Conservation (phyloP, 495 filamentous ascomycete genomes). For the Tuber aestivum region DNA sequence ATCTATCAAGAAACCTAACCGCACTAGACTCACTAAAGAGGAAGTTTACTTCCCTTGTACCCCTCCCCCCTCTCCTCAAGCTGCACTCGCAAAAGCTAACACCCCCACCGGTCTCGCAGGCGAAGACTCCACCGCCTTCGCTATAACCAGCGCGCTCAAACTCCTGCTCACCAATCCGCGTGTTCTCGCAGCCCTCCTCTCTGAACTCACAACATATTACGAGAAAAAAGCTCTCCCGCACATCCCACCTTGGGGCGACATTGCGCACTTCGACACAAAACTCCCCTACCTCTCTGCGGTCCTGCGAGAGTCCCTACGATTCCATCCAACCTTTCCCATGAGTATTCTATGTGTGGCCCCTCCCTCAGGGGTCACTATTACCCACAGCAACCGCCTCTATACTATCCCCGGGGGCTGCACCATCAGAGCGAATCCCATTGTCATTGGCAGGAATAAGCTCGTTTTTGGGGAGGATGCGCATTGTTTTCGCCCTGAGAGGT, state of each 20-base stretch:
- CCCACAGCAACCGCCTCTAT: conserved; percentile 46
- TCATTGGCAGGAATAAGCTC: conserved; percentile 50
- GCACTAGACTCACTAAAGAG: background rate
- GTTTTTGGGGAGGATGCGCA: conserved; percentile 62
- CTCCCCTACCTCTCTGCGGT: conserved; percentile 59
- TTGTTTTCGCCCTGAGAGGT: conserved; percentile 58
- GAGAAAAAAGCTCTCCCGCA: conserved; percentile 32
- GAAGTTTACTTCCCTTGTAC: conserved; percentile 44
- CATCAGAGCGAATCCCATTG: conserved; percentile 54
- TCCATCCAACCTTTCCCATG: conserved; percentile 58
- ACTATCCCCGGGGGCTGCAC: conserved; percentile 49
- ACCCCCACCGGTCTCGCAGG: conserved; percentile 47
- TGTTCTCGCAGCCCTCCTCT: conserved; percentile 46
- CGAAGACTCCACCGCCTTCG: conserved; percentile 58
- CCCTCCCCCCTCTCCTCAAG: background rate
- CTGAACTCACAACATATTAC: conserved; percentile 48
- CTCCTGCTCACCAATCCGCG: conserved; percentile 48
- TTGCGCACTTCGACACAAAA: conserved; percentile 48
- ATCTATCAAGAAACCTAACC: background rate
- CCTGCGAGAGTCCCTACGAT: conserved; percentile 61
- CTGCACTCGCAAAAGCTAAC: conserved; percentile 9
- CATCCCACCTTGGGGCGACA: conserved; percentile 45
- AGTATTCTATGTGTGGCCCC: conserved; percentile 52
- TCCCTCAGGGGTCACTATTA: conserved; percentile 51
- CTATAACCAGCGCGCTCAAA: conserved; percentile 55